Evolutionary conservation across 768 basidiomycete genomes (phyloP), one percentile per base, ranked within the genome.

Genomic region (Suillus cothurnatus): DNA sequence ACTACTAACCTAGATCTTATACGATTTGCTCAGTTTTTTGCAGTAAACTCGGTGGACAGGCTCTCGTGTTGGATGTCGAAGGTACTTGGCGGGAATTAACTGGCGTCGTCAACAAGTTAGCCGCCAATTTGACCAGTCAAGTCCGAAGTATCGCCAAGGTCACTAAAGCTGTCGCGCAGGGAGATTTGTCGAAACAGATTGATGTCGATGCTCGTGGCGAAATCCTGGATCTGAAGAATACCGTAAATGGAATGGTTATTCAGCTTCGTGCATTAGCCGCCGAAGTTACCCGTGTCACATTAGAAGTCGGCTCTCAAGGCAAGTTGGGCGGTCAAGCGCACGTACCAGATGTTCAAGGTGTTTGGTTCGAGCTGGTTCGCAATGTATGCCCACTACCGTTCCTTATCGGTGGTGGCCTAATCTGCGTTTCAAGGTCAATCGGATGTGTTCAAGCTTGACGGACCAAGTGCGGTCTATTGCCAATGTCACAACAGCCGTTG

Each of bases 141-240:
- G 85, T 86, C 26, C 82, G 84, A 66, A 82, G 81, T 49, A 87
- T 87, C 73, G 86, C 86, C 56, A 81, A 80, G 65, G 87, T 88
- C 71, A 88, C 87, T 19, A 88, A 86, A 66, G 87, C 87, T 6
- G 95, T 97, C 74, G 95, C 95, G 0, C 79, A 91, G 60, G 95
- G 95, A 28, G 95, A 98, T 77, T 79, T 95, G 70, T 89, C 87
- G 60, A 93, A 93, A 76, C 93, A 92, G 74, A 96, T 98, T 71
- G 93, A 94, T 64, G 95, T 97, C 70, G 93, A 95, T 71, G 91
- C 90, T 14, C 84, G 89, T 31, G 95, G 95, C 23, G 95, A 98
- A 78, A 97, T 98, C 64, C 79, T 92, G 65, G 92, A 94, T 74
- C 80, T 94, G 74, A 94, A 86, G 76, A 82, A 82, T 59, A 85